Evolutionary conservation across 2,329 filamentous ascomycete species (phyloP).

Genomic region (Ampelomyces quisqualis): DNA sequence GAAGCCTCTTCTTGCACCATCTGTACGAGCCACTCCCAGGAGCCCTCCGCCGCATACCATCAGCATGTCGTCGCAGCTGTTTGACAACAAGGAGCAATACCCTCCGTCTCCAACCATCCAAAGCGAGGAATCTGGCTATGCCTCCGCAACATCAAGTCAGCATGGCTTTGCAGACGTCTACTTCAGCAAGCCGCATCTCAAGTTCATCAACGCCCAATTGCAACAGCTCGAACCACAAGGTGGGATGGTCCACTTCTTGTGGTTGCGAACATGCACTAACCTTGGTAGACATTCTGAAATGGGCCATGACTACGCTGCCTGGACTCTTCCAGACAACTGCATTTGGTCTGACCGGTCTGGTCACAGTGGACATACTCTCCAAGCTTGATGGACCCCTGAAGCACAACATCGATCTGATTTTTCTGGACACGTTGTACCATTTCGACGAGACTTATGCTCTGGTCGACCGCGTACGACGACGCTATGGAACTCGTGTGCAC

Average conservation of each 20-base stretch:
- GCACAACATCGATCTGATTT: constrained; percentile 54
- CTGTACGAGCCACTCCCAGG: constrained; percentile 24
- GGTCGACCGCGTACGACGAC: constrained; percentile 67
- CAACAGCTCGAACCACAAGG: constrained; percentile 80
- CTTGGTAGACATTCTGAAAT: constrained; percentile 74
- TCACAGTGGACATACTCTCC: constrained; percentile 67
- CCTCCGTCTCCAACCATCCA: constrained; percentile 30
- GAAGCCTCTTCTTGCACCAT: constrained; percentile 9
- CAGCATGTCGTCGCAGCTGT: constrained; percentile 34
- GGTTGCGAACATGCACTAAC: constrained; percentile 25
- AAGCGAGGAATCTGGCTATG: constrained; percentile 79
- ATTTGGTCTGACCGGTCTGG: constrained; percentile 54
- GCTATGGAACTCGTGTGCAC: constrained; percentile 80
- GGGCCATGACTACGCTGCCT: constrained; percentile 88
- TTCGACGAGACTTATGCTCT: constrained; percentile 54
- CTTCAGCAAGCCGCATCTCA: constrained; percentile 84
- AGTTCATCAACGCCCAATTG: constrained; percentile 86
- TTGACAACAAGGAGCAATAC: constrained; percentile 25
- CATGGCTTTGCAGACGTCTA: constrained; percentile 70
- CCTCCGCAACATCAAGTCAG: constrained; percentile 64
- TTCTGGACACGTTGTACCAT: constrained; percentile 57
- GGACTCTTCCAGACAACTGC: constrained; percentile 66
- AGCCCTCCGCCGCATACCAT: constrained; percentile 7
- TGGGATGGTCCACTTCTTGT: constrained; percentile 39
- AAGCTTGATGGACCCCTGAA: constrained; percentile 66